Base-by-base conservation (phyloP, 768 basidiomycete species). In the Psilocybe sp. region DNA sequence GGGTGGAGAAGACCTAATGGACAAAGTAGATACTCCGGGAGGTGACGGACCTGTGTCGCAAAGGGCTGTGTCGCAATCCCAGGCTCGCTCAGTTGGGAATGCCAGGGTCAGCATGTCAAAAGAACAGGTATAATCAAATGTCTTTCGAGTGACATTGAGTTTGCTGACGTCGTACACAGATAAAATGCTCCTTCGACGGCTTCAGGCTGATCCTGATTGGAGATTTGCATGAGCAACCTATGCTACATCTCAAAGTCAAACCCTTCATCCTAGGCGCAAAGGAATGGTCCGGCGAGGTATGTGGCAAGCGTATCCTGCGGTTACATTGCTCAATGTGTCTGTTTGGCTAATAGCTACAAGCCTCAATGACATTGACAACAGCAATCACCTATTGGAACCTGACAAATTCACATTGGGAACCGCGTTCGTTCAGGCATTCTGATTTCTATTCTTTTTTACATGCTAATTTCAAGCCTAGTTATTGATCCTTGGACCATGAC, bases 401-500 rank as follows among this genome's bases (percentile, higher is more conserved):
- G 44, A 85, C 87, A 18, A 98, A 97, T 63, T 98, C 97, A 42
- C 93, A 98, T 61, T 99, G 97, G 93, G 97, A 98, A 68, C 96
- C 97, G 28, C 65, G 89, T 89, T 62, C 55, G 85, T 69, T 28
- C 23, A 7, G 7, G 23, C 23, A 1, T 11, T 48, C 35, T 28
- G 11, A 5, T 42, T 18, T 31, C 31, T 35, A 2, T 47, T 37
- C n/a, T 34, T 15, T 23, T 16, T 7, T 11, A 32, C 50, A n/a
- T 46, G 10, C 54, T 51, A n/a, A 51, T 32, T 44, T 43, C 13
- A 47, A n/a, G 31, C 46, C 47, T 41, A 91, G 88, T 99, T 47
- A 91, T 96, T 54, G 97, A 99, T 63, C 97, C 97, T 2, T 99
- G 96, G 95, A 87, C 84, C 14, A 88, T 97, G 57, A 84, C 85